Evolutionary conservation across 176 grass and related monocot species (phyloP).

Genomic region (Lolium perenne): DNA sequence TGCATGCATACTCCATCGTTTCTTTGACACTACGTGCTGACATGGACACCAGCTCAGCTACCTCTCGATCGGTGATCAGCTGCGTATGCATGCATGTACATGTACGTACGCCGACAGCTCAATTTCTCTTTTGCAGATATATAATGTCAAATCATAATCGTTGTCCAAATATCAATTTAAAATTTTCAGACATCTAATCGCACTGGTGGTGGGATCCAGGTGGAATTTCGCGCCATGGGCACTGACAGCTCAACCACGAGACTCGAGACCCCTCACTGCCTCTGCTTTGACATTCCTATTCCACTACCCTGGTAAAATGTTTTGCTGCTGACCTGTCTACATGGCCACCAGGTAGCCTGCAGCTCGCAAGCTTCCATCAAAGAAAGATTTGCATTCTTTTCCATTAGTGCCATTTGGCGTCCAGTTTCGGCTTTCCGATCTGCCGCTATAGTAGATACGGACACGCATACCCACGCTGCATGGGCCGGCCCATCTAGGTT

Average conservation of each 20-base stretch:
- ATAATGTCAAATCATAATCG: slow-evolving; percentile 25
- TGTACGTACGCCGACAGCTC: background rate
- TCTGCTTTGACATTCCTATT: background rate
- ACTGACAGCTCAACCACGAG: slow-evolving; percentile 49
- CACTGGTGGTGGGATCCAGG: background rate
- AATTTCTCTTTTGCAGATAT: background rate
- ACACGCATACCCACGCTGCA: no score
- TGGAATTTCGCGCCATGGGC: slow-evolving; percentile 3
- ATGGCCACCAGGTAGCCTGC: background rate
- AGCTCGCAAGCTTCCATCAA: background rate
- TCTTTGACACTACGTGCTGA: background rate
- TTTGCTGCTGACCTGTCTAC: background rate
- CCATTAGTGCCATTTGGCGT: background rate
- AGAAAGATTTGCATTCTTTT: background rate
- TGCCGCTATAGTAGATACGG: no score
- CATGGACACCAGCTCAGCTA: no score
- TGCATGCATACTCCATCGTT: background rate
- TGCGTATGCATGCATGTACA: background rate
- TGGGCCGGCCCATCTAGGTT: no score
- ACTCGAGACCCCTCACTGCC: background rate
- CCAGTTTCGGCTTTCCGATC: background rate
- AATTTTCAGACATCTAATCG: slow-evolving; percentile 14
- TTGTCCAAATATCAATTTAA: background rate
- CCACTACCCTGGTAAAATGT: background rate
- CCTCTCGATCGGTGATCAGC: background rate